Base-by-base conservation (phyloP, 139 green algal genomes). In the Chlorella sp. region DNA sequence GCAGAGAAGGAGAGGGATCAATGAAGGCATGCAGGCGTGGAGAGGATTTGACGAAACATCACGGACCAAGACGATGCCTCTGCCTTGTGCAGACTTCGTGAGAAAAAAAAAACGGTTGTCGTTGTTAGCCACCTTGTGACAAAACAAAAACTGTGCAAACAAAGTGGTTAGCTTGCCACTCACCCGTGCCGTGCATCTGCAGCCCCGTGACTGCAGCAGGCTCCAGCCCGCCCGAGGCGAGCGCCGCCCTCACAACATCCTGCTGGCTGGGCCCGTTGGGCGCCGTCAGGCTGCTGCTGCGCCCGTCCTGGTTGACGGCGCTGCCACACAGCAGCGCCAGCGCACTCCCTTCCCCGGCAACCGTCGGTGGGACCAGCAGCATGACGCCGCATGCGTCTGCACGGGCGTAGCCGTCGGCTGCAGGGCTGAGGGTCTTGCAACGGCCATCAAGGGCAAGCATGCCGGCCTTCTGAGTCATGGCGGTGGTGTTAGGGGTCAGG, bases 341-440 rank as follows among this genome's bases (percentile, higher is more conserved):
- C 2, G 64, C 48, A 34, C 39, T 3, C 14, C 73, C 12, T 1
- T 30, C 32, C 83, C 37, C 15, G 32, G 83, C 60, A 32, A 73
- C 24, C 24, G 36, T n/a, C 57, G n/a, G 61, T 15, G 69, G 80
- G 85, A 92, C 5, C 30, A 87, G 94, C 34, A 95, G 90, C 82
- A 92, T 91, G 68, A 94, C 93, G 0, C 92, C 91, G 0, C 91
- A 92, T 77, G 95, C 37, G 77, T 88, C 81, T 75, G 87, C 66
- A n/a, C 91, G 66, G 0, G 73, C 91, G 73, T 93, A 92, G 42
- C 90, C 91, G 75, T 98, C 95, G 5, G 96, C 96, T 16, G 89
- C 76, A 15, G 92, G 91, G 86, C 97, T 97, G 42, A 98, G 90
- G 2, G 96, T 92, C 93, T 97, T 98, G 93, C 96, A 98, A 78